phyloP scores from a whole-genome alignment of 2,329 filamentous ascomycete genomes.

The Nothophoma quercina region DNA sequence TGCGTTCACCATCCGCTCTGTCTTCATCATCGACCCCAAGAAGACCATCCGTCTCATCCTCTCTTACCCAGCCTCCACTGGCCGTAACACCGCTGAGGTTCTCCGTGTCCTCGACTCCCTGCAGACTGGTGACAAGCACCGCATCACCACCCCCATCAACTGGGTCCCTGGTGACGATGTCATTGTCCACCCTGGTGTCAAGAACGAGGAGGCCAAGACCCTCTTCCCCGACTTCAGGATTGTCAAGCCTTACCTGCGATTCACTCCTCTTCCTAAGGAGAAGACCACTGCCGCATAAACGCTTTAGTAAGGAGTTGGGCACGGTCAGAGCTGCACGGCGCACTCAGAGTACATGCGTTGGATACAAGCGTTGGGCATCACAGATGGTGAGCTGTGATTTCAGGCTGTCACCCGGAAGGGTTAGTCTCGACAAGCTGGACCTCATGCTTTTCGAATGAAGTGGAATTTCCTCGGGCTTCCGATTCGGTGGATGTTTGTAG shows the following conservation, averaged over 20 bases:
- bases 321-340: constrained; percentile 4
- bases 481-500: constrained; percentile 11
- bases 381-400: constrained; percentile 9
- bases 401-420: background rate
- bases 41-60: constrained; percentile 70
- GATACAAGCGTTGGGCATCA: constrained; percentile 16
- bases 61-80: constrained; percentile 68
- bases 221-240: constrained; percentile 67
- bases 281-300: constrained; percentile 58
- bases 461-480: background rate
- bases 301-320: background rate
- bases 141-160: constrained; percentile 68
- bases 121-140: constrained; percentile 66
- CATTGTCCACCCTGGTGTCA: constrained; percentile 67
- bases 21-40: constrained; percentile 71
- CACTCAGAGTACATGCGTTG: background rate
- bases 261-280: constrained; percentile 66
- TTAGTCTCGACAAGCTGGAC: constrained; percentile 1
- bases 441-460: constrained; percentile 14
- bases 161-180: constrained; percentile 67
- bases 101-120: constrained; percentile 61
- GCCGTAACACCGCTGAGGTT: constrained; percentile 63
- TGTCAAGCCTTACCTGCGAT: constrained; percentile 69
- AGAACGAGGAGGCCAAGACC: constrained; percentile 65
- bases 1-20: constrained; percentile 70